Evolutionary conservation across 148 eudicot genomes (phyloP).

Genomic region (Mesembryanthemum crystallinum): DNA sequence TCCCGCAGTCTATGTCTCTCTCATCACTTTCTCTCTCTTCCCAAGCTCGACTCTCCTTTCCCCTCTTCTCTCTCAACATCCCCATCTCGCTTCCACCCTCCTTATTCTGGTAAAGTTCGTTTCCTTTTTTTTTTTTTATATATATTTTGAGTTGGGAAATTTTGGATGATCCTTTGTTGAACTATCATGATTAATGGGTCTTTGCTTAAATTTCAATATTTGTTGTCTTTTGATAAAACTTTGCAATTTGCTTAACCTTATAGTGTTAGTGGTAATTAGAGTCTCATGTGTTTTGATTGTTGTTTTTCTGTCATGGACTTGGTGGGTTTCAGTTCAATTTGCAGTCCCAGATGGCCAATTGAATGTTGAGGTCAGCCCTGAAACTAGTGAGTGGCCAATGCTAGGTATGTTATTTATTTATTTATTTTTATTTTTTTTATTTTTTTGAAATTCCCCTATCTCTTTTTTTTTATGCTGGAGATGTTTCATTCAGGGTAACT

Average conservation of each 20-base stretch:
- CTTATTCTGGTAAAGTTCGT: conserved; percentile 34
- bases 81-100: conserved; percentile 25
- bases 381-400: conserved; percentile 82
- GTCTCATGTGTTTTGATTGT: neutral
- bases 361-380: conserved; percentile 53
- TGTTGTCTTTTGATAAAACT: neutral
- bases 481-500: neutral
- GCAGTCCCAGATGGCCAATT: conserved; percentile 63
- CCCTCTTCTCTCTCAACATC: conserved; percentile 14
- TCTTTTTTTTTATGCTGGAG: neutral
- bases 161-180: neutral
- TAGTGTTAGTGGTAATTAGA: neutral
- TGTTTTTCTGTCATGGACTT: neutral
- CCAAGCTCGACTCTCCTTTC: conserved; percentile 19
- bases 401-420: conserved; percentile 54
- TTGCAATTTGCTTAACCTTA: neutral
- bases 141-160: too few species aligned
- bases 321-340: conserved; percentile 41
- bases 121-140: conserved; percentile 3
- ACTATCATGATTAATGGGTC: neutral
- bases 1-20: conserved; percentile 10
- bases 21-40: conserved; percentile 24
- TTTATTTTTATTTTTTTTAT: too few species aligned
- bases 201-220: neutral
- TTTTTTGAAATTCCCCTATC: too few species aligned